Evolutionary conservation across 2,329 filamentous ascomycete genomes (phyloP).

Genomic region (Hortaea werneckii): DNA sequence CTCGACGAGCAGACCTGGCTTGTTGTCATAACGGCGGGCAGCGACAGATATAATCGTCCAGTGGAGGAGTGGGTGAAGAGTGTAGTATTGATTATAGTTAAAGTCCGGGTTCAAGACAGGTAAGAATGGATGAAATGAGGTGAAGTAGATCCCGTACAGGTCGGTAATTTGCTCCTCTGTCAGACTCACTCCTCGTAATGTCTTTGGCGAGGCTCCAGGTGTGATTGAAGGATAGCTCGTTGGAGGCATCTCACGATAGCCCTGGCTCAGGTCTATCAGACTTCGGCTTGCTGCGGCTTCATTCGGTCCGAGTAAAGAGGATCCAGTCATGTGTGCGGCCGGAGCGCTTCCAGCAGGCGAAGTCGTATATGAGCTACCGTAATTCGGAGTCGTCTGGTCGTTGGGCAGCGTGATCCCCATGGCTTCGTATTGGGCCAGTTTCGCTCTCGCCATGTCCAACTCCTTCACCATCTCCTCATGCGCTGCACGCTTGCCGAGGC

Average conservation of each 20-base stretch:
- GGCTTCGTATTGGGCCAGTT: constrained; percentile 21
- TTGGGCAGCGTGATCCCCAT: constrained; percentile 18
- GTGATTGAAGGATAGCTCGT: constrained; percentile 41
- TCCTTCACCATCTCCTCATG: constrained; percentile 82
- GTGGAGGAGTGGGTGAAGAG: constrained; percentile 71
- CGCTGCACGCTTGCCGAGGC: constrained; percentile 69
- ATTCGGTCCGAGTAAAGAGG: constrained; percentile 24
- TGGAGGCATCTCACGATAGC: constrained; percentile 28
- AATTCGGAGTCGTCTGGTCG: constrained; percentile 7
- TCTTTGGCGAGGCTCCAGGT: constrained; percentile 49
- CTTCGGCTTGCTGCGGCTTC: constrained; percentile 29
- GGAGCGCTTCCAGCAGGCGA: constrained; percentile 16
- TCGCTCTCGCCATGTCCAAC: constrained; percentile 48
- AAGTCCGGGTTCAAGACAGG: constrained; percentile 59
- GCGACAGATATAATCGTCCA: constrained; percentile 74
- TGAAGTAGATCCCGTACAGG: constrained; percentile 67
- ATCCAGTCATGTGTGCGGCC: constrained; percentile 18
- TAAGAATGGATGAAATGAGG: constrained; percentile 65
- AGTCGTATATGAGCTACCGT: constrained; percentile 12
- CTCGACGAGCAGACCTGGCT: constrained; percentile 55
- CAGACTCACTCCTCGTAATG: constrained; percentile 40
- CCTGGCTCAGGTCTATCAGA: constrained; percentile 28
- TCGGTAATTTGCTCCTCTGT: constrained; percentile 34
- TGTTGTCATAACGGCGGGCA: constrained; percentile 56
- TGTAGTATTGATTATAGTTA: constrained; percentile 50